Evolutionary conservation across 2,329 filamentous ascomycete species (phyloP), one percentile per base, ranked within the genome.

Genomic region (Ophiostoma perfectum): DNA sequence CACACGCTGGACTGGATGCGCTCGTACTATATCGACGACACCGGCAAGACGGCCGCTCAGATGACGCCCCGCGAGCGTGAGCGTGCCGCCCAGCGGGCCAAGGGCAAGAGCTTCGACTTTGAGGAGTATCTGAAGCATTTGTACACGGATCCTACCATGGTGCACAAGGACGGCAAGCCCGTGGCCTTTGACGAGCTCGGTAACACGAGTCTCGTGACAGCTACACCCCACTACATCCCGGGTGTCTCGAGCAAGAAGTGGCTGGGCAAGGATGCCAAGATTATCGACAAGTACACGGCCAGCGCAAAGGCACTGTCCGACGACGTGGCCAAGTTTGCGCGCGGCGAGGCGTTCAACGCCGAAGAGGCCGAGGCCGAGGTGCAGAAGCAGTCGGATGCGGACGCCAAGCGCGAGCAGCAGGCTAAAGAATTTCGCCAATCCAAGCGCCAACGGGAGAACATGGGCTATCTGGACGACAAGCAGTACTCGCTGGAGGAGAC

Each of bases 1-100:
- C 84, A 89, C 74, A 82, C 90, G 73, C 81, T 82, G 65, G 74
- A 77, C 68, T 82, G 79, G 75, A 75, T 81, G 41, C 75, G 77
- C 68, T 76, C 80, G 67, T 76, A 75, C 66, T 64, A 64, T 18
- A 71, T 75, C 5, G 14, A 65, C 41, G 67, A 38, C 64, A 64
- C 72, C 70, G 68, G 74, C 36, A 74, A 66, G 64, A 64, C 74
- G 62, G 52, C 73, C 18, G 68, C 63, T 4, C 41, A 74, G 45
- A 66, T 74, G 71, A 67, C 72, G 14, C 67, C 70, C 42, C 70
- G 74, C 70, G 69, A 75, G 65, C 65, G 74, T 65, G 70, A 71
- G 66, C 70, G 72, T 41, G 73, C 78, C 27, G 74, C 78, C 68
- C 73, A 76, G 49, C 71, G 73, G 62, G 63, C 63, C 63, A 64